Base-by-base conservation (phyloP, 345 rosid genomes). In the Brassica rapa region DNA sequence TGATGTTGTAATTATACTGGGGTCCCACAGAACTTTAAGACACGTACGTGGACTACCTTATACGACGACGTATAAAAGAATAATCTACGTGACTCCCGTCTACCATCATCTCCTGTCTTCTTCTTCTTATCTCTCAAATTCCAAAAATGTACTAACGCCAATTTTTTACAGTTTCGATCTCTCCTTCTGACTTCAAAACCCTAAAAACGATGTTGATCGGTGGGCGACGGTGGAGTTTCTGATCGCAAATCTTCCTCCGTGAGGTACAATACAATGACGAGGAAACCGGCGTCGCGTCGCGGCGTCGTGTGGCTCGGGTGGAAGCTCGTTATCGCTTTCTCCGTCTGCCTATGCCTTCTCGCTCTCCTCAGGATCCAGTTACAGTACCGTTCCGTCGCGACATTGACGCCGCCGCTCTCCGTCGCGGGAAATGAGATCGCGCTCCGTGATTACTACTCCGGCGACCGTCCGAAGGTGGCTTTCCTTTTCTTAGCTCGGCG, bases 401-500 rank as follows among this genome's bases (percentile, higher is more conserved):
- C 83, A 32, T 60, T 78, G 30, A 1, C 27, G 6, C 65, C 32
- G 10, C 59, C 81, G 0, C 39, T 81, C 62, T 69, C 86, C 69
- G 85, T 60, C 66, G n/a, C 71, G 63, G 77, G 83, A 84, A 2
- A 37, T 8, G 41, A 37, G 0, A 5, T 75, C 25, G 66, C 81
- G 65, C 61, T 67, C 62, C 57, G 5, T 24, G 16, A 32, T 24
- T 81, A 80, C 82, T 1, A 79, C 82, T 2, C 56, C 23, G 85
- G 84, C n/a, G 86, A 85, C 8, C 79, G 70, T 11, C 88, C 91
- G 5, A 93, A 91, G 85, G 76, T 88, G 79, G 91, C 92, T 8
- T 88, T 89, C 74, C 89, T 88, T 66, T 88, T 86, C 88, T 87
- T 92, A 63, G 86, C 81, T 60, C 90, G 93, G 59, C 82, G 82